Evolutionary conservation across 1,284 basidiomycete species (phyloP).

Genomic region (Trichosporon ovoides): DNA sequence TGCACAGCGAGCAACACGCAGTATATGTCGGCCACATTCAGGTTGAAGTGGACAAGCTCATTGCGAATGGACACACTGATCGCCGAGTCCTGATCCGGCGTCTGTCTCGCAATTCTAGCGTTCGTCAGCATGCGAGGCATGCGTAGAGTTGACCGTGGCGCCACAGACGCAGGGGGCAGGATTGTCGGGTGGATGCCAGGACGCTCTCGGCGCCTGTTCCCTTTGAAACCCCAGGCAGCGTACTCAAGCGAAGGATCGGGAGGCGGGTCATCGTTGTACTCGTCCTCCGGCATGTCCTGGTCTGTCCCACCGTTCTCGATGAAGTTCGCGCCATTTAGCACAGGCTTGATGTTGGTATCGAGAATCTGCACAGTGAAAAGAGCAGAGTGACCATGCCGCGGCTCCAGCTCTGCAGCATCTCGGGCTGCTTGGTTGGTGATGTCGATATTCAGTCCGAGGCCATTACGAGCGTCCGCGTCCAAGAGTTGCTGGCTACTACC

Average conservation of each 20-base stretch:
- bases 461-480: conserved; percentile 49
- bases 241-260: conserved; percentile 20
- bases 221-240: conserved; percentile 37
- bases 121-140: conserved; percentile 35
- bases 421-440: conserved; percentile 58
- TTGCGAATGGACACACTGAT: conserved; percentile 29
- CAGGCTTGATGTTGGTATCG: conserved; percentile 35
- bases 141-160: conserved; percentile 44
- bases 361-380: conserved; percentile 32
- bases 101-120: conserved; percentile 23
- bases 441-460: conserved; percentile 57
- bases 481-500: conserved; percentile 51
- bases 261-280: conserved; percentile 7
- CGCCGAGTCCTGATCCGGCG: conserved; percentile 16
- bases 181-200: conserved; percentile 12
- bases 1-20: conserved; percentile 63
- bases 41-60: conserved; percentile 47
- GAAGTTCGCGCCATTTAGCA: conserved; percentile 42
- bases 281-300: conserved; percentile 8
- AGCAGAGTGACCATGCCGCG: conserved; percentile 40
- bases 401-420: conserved; percentile 50
- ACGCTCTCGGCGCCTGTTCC: conserved; percentile 2
- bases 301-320: conserved; percentile 24
- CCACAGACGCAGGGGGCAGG: conserved; percentile 34
- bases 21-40: conserved; percentile 69